These are phyloP conservation scores for Paramecium pentaurelia DNA, from an alignment of 73 alveolate species.

Conservation along the genomic window DNA sequence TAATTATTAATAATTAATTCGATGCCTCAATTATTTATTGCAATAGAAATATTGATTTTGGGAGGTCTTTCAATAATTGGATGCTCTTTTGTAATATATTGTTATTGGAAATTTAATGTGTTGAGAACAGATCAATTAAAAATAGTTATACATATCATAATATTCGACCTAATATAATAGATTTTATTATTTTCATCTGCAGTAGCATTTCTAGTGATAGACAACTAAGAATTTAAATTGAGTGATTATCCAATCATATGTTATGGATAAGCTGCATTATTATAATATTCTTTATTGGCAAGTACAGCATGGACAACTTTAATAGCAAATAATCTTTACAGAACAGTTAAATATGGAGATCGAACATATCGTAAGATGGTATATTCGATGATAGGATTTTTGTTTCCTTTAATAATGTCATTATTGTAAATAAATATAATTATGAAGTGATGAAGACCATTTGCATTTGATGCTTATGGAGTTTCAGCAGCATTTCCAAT, in stretches of 20 bases:
- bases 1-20: not conserved
- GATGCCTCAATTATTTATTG: not conserved
- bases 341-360: not conserved
- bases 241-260: not conserved
- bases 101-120: not conserved
- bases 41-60: not conserved
- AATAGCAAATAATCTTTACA: not conserved
- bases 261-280: not conserved
- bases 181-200: not conserved
- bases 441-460: slow-evolving; percentile 24
- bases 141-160: not conserved
- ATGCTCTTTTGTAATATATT: slow-evolving; percentile 1
- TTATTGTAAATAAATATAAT: not conserved
- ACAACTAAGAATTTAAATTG: not conserved
- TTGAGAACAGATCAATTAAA: not conserved
- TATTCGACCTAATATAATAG: not conserved
- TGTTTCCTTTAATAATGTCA: not conserved
- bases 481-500: not conserved
- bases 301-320: slow-evolving; percentile 30
- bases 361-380: not conserved
- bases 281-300: not conserved
- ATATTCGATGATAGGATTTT: not conserved
- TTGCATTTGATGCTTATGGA: slow-evolving; percentile 23
- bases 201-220: not conserved
- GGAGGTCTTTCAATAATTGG: not conserved